phyloP scores from a whole-genome alignment of 2,329 filamentous ascomycete species.

The Stenocarpella maydis region DNA sequence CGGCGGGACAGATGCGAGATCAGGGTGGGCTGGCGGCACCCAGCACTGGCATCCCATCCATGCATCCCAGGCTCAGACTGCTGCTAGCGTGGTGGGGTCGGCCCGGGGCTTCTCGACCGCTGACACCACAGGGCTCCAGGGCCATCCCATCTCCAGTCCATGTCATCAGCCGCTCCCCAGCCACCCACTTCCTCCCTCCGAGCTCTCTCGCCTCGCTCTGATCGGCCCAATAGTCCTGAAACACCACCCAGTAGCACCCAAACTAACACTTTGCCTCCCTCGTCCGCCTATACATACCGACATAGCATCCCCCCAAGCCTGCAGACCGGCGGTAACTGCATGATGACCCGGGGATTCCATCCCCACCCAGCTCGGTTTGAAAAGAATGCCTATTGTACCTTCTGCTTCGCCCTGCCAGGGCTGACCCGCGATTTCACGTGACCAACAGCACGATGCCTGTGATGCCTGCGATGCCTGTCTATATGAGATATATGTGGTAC shows the following conservation, averaged over 20 bases:
- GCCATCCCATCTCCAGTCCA: constrained; percentile 19
- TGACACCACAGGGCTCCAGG: neutral
- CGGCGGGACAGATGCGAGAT: neutral
- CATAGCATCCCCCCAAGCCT: neutral
- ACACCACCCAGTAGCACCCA: neutral
- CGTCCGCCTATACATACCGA: too few relatives aligned
- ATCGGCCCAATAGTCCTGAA: neutral
- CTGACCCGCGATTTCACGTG: constrained; percentile 17
- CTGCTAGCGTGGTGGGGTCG: constrained; percentile 15
- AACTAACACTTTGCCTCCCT: too few relatives aligned
- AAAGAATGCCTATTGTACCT: neutral
- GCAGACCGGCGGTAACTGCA: neutral
- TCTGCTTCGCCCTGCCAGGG: constrained; percentile 1
- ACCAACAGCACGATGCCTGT: neutral
- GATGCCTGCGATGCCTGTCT: too few relatives aligned
- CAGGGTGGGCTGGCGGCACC: neutral
- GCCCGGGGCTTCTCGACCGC: constrained; percentile 17
- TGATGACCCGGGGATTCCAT: neutral
- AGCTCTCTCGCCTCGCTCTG: neutral
- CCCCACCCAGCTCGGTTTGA: neutral
- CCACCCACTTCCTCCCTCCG: constrained; percentile 15
- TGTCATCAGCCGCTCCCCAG: constrained; percentile 3
- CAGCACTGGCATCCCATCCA: constrained; percentile 4
- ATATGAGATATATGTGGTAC: too few relatives aligned
- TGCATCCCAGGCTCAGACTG: too few relatives aligned